Conservation (phyloP, 495 filamentous ascomycete genomes). For the Penicillium fimorum region DNA sequence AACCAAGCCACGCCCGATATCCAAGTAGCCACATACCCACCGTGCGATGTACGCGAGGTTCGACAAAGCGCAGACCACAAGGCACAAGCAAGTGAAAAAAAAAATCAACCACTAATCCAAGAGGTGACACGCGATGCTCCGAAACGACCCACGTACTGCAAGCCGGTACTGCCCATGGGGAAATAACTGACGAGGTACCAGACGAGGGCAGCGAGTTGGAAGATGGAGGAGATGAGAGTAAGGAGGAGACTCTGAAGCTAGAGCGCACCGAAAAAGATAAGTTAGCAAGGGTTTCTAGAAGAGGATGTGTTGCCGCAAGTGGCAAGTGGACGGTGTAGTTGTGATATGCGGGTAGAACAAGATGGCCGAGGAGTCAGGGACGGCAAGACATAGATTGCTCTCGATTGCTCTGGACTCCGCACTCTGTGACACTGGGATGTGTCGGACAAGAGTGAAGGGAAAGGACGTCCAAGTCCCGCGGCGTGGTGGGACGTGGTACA, state of each 20-base stretch:
- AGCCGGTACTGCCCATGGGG: slow-evolving; percentile 87
- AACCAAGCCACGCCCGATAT: neutral
- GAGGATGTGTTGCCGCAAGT: neutral
- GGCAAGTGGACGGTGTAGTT: slow-evolving; percentile 4
- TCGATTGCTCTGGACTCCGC: slow-evolving; percentile 9
- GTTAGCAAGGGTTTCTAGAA: slow-evolving; percentile 15
- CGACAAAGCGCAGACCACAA: neutral
- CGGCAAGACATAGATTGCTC: slow-evolving; percentile 21
- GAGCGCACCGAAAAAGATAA: slow-evolving; percentile 1
- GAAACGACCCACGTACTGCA: slow-evolving; percentile 82
- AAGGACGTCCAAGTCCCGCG: slow-evolving; percentile 8
- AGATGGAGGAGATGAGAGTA: slow-evolving; percentile 76
- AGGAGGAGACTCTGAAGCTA: slow-evolving; percentile 79
- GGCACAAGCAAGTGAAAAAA: neutral
- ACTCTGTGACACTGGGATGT: slow-evolving; percentile 6
- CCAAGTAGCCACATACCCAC: neutral
- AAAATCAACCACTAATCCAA: slow-evolving; percentile 79
- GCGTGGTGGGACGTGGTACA: slow-evolving; percentile 7
- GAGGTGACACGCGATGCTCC: slow-evolving; percentile 78
- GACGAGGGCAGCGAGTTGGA: slow-evolving; percentile 76
- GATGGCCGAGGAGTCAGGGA: slow-evolving; percentile 9
- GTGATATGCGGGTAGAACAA: slow-evolving; percentile 8
- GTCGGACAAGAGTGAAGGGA: slow-evolving; percentile 8
- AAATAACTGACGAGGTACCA: slow-evolving; percentile 99
- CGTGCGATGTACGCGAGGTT: neutral